These are phyloP conservation scores for Gaultheria prostrata DNA, from an alignment of 148 eudicot genomes.

Conservation along the genomic window DNA sequence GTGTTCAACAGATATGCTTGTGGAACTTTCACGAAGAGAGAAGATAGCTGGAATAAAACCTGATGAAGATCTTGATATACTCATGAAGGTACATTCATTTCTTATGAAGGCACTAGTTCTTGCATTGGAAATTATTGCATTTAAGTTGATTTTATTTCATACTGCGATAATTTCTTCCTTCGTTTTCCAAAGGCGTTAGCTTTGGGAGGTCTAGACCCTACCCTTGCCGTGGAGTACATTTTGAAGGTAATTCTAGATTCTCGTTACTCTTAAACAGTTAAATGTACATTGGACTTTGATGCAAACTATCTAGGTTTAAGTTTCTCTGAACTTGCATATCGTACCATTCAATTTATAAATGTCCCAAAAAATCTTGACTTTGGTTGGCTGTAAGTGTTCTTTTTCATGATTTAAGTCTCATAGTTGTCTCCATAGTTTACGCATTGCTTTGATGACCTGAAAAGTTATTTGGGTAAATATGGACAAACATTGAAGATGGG, in stretches of 20 bases:
- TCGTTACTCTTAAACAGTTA: not conserved
- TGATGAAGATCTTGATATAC: slow-evolving; percentile 94
- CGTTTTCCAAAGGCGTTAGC: slow-evolving; percentile 68
- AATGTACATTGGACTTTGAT: not conserved
- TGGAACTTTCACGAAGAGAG: slow-evolving; percentile 95
- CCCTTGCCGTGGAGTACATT: slow-evolving; percentile 81
- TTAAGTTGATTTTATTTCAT: not conserved
- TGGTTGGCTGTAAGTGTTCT: not conserved
- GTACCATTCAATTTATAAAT: not conserved
- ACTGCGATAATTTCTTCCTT: slow-evolving; percentile 5
- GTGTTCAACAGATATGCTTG: slow-evolving; percentile 73
- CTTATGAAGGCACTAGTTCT: not conserved
- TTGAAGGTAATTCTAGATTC: slow-evolving; percentile 61
- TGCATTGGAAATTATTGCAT: not conserved
- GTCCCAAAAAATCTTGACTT: not conserved
- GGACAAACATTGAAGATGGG: not conserved
- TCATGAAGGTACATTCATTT: slow-evolving; percentile 65
- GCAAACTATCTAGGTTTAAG: not conserved
- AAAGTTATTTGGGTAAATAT: not conserved
- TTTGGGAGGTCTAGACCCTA: slow-evolving; percentile 71
- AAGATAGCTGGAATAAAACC: slow-evolving; percentile 71
- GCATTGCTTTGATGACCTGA: not conserved
- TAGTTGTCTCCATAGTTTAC: not conserved
- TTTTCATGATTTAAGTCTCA: not conserved
- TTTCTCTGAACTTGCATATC: not conserved